Percentiles rank a stretch among this genome's conserved stretches.
Evolutionary conservation across 306 rosid genomes (phyloP).

Genomic region (Fragaria ananassa): DNA sequence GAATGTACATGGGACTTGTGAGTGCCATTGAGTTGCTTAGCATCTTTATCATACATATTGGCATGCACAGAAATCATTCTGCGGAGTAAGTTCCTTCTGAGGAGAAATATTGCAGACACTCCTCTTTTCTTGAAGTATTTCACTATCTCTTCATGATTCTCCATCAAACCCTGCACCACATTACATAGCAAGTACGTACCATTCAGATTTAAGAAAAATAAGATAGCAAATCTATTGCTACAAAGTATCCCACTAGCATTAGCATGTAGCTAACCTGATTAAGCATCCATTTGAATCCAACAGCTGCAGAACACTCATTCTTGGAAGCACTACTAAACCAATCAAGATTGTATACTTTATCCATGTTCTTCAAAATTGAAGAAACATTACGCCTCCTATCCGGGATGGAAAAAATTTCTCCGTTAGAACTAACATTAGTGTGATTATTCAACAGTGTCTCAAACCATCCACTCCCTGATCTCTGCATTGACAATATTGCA

Average conservation of each 20-base stretch:
- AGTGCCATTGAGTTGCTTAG: constrained; percentile 59
- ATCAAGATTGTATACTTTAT: constrained; percentile 31
- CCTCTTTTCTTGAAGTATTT: constrained; percentile 46
- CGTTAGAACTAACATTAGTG: constrained; percentile 32
- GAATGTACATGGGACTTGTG: constrained; percentile 72
- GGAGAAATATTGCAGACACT: constrained; percentile 52
- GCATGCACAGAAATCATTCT: constrained; percentile 67
- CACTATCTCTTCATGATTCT: constrained; percentile 47
- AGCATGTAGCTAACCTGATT: constrained; percentile 21
- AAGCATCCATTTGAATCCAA: constrained; percentile 41
- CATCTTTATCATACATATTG: constrained; percentile 50
- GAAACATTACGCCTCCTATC: constrained; percentile 31
- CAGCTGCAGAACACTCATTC: constrained; percentile 32
- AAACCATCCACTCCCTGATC: constrained; percentile 43
- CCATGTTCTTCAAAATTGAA: constrained; percentile 31
- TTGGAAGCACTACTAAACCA: constrained; percentile 37
- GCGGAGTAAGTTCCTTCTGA: constrained; percentile 62
- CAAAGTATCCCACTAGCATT: background rate
- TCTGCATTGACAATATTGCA: constrained; percentile 38
- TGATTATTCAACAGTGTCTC: constrained; percentile 34
- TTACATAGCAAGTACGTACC: background rate
- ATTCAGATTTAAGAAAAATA: background rate
- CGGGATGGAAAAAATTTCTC: constrained; percentile 25
- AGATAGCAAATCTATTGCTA: background rate
- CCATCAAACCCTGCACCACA: constrained; percentile 41